Conservation (phyloP, 2,329 filamentous ascomycete genomes). For the Pleomassaria siparia region DNA sequence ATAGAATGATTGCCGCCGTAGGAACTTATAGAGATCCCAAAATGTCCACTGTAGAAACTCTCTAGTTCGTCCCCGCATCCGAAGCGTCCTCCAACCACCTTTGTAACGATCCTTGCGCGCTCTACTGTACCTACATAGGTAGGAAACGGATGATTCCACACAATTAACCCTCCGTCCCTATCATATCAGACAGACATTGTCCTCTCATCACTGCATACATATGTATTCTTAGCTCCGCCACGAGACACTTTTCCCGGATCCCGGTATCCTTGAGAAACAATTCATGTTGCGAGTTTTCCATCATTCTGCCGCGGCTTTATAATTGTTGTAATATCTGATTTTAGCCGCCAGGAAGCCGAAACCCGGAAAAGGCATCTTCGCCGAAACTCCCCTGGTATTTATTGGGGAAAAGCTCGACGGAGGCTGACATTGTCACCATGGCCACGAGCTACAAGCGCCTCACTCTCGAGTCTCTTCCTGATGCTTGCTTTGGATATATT, state of each 20-base stretch:
- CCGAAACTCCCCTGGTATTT: slow-evolving; percentile 85
- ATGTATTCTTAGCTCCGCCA: too few relatives aligned
- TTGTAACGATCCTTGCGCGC: too few relatives aligned
- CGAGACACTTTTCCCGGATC: slow-evolving; percentile 81
- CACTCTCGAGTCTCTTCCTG: slow-evolving; percentile 70
- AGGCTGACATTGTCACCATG: slow-evolving; percentile 77
- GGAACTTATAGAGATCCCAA: slow-evolving; percentile 81
- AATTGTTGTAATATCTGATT: too few relatives aligned
- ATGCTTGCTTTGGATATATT: slow-evolving; percentile 70
- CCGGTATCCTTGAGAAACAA: slow-evolving; percentile 74
- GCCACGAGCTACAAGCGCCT: slow-evolving; percentile 81
- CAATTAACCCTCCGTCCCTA: too few relatives aligned
- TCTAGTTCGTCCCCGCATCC: too few relatives aligned
- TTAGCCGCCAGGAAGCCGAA: slow-evolving; percentile 63
- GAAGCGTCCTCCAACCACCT: too few relatives aligned
- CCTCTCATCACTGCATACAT: too few relatives aligned
- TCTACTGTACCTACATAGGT: too few relatives aligned
- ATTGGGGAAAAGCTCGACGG: slow-evolving; percentile 65
- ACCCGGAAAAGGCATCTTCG: slow-evolving; percentile 71
- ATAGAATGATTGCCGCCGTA: slow-evolving; percentile 75
- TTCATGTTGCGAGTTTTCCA: slow-evolving; percentile 69
- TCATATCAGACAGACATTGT: too few relatives aligned
- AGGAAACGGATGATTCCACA: too few relatives aligned
- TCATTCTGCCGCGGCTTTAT: slow-evolving; percentile 86
- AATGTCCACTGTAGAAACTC: slow-evolving; percentile 66